phyloP scores from a whole-genome alignment of 2,329 filamentous ascomycete genomes.

The Cadophora luteo-olivacea region DNA sequence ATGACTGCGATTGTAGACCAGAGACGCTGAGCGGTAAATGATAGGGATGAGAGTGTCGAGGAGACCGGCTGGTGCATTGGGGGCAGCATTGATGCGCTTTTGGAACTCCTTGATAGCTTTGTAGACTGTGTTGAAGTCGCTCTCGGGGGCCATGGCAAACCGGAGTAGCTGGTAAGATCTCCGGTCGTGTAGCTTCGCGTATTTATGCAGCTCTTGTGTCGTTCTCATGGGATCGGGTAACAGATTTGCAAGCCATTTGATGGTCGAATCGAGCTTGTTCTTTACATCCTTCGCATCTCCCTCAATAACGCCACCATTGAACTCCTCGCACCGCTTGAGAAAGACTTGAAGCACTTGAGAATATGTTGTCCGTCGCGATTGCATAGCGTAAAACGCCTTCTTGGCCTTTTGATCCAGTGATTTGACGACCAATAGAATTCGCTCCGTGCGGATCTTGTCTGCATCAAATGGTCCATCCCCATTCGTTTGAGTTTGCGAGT shows the following conservation, averaged over 20 bases:
- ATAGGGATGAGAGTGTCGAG: constrained; percentile 83
- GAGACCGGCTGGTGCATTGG: constrained; percentile 63
- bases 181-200: constrained; percentile 89
- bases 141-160: constrained; percentile 83
- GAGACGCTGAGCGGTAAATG: constrained; percentile 80
- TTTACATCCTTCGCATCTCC: constrained; percentile 73
- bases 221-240: constrained; percentile 79
- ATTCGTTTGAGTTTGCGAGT: constrained; percentile 56
- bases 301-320: constrained; percentile 85
- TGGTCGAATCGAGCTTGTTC: constrained; percentile 72
- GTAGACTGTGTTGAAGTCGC: constrained; percentile 89
- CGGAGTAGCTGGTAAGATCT: constrained; percentile 88
- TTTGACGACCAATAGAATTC: constrained; percentile 82
- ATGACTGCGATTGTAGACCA: constrained; percentile 95
- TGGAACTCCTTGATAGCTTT: constrained; percentile 90
- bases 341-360: constrained; percentile 78
- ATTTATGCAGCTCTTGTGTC: constrained; percentile 82
- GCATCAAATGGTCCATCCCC: constrained; percentile 61
- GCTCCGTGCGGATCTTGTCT: constrained; percentile 81
- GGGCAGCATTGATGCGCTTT: constrained; percentile 76
- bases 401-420: constrained; percentile 80
- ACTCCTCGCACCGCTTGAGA: constrained; percentile 83
- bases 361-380: constrained; percentile 77
- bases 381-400: constrained; percentile 87
- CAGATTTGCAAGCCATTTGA: constrained; percentile 74